phyloP scores from a whole-genome alignment of 306 rosid genomes.

The Clitoria ternatea region DNA sequence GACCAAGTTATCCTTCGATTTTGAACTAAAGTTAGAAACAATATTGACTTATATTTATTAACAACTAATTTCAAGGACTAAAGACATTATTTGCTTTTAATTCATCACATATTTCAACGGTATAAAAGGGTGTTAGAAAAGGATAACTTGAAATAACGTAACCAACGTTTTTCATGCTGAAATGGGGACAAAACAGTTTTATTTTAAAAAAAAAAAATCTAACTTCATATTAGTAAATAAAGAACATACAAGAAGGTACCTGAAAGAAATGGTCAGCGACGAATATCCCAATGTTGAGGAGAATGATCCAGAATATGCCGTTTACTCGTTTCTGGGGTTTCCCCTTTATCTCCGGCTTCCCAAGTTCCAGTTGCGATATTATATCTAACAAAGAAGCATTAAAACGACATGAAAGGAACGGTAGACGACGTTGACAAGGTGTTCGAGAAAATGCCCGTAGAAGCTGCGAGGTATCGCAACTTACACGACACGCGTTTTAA shows the following conservation, averaged over 20 bases:
- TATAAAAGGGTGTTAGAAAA: no score
- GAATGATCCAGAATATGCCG: slow-evolving; percentile 90
- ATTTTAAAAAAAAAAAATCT: neutral
- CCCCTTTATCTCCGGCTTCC: slow-evolving; percentile 42
- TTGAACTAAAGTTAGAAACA: no score
- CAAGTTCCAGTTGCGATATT: slow-evolving; percentile 69
- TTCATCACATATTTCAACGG: no score
- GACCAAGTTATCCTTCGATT: no score
- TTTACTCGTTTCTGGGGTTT: slow-evolving; percentile 62
- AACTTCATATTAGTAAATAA: neutral
- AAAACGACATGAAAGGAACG: neutral
- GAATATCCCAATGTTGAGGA: slow-evolving; percentile 69
- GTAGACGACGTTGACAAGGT: neutral
- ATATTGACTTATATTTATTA: no score
- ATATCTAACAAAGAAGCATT: slow-evolving; percentile 46
- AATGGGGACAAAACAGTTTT: neutral
- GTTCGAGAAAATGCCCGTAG: slow-evolving; percentile 46
- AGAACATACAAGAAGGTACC: slow-evolving; percentile 28
- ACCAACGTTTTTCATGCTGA: neutral
- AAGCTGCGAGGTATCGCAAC: neutral
- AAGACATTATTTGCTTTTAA: no score
- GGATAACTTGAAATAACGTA: no score
- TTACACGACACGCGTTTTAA: neutral
- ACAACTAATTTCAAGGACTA: no score
- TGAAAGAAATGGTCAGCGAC: slow-evolving; percentile 76